Evolutionary conservation across 2,329 filamentous ascomycete genomes (phyloP).

Genomic region (Sarocladiaceae sp.): DNA sequence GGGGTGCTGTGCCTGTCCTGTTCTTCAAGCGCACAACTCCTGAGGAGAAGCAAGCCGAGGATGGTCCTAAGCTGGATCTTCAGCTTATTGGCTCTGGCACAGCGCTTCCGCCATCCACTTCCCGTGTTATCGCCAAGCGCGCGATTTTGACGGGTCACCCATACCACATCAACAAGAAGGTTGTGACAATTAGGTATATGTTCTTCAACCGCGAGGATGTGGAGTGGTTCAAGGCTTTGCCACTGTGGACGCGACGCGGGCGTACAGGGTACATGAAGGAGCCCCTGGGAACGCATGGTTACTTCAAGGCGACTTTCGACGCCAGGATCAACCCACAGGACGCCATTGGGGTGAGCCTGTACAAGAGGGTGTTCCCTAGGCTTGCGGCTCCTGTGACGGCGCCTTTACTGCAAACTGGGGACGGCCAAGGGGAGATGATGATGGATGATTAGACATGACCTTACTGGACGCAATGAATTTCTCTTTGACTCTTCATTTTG

Average conservation of each 20-base stretch:
- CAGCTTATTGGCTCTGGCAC: conserved; percentile 83
- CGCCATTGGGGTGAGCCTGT: conserved; percentile 81
- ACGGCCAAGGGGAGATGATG: conserved; percentile 23
- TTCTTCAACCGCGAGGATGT: conserved; percentile 97
- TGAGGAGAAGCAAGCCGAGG: conserved; percentile 33
- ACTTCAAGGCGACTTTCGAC: conserved; percentile 99
- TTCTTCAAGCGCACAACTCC: conserved; percentile 65
- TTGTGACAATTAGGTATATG: conserved; percentile 98
- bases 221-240: conserved; percentile 94
- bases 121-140: conserved; percentile 84
- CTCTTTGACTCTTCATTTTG: no score
- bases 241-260: conserved; percentile 87
- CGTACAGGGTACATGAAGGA: conserved; percentile 91
- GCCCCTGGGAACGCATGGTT: conserved; percentile 91
- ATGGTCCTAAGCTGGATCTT: conserved; percentile 44
- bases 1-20: conserved; percentile 84
- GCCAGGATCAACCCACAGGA: conserved; percentile 94
- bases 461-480: conserved; percentile 6
- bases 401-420: conserved; percentile 31
- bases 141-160: conserved; percentile 92
- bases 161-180: conserved; percentile 96
- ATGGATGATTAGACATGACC: conserved; percentile 23
- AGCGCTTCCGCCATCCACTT: conserved; percentile 67
- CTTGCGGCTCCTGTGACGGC: conserved; percentile 46
- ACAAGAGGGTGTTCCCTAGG: conserved; percentile 80